Percentiles rank a stretch among this genome's conserved stretches.
Conservation (phyloP, 2,329 filamentous ascomycete genomes). For the Colletotrichum sidae region DNA sequence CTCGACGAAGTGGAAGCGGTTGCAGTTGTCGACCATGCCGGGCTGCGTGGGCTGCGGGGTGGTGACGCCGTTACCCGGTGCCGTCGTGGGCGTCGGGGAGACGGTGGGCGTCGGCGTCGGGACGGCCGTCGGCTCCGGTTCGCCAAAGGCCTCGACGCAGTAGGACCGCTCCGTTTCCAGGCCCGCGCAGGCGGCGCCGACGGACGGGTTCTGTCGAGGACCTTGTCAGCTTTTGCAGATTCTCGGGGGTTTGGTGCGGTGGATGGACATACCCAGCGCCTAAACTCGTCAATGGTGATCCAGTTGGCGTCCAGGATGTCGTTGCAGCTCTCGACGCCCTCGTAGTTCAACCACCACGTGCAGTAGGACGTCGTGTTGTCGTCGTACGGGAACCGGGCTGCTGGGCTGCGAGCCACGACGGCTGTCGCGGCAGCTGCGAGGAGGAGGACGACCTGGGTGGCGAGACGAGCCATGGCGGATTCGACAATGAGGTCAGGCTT, state of each 20-base stretch:
- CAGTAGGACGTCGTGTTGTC: conserved; percentile 13
- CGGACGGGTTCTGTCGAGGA: conserved; percentile 11
- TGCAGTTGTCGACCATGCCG: conserved; percentile 31
- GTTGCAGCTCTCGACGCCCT: conserved; percentile 7
- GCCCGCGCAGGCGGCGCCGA: not conserved
- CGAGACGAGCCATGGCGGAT: conserved; percentile 1
- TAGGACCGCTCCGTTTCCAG: conserved; percentile 8
- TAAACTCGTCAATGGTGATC: conserved; percentile 11
- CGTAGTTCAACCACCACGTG: conserved; percentile 21
- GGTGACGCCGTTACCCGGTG: conserved; percentile 31
- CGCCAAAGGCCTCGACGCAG: conserved; percentile 25
- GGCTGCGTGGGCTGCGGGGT: conserved; percentile 15
- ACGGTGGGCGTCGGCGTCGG: conserved; percentile 12
- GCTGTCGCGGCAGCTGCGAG: not conserved
- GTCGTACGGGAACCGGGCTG: conserved; percentile 1
- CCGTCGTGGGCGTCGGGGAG: conserved; percentile 24
- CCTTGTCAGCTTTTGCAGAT: not conserved
- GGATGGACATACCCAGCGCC: conserved; percentile 24
- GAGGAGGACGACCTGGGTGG: not conserved
- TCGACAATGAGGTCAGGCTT: not conserved
- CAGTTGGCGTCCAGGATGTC: conserved; percentile 6
- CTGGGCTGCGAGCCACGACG: conserved; percentile 28
- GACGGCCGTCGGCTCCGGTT: conserved; percentile 5
- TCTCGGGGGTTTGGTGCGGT: not conserved
- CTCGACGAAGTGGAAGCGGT: conserved; percentile 29